A percentile compares a stretch with the other conserved stretches of the same genome.
Conservation (phyloP, 768 basidiomycete genomes). For the Panaeolus cyanescens region DNA sequence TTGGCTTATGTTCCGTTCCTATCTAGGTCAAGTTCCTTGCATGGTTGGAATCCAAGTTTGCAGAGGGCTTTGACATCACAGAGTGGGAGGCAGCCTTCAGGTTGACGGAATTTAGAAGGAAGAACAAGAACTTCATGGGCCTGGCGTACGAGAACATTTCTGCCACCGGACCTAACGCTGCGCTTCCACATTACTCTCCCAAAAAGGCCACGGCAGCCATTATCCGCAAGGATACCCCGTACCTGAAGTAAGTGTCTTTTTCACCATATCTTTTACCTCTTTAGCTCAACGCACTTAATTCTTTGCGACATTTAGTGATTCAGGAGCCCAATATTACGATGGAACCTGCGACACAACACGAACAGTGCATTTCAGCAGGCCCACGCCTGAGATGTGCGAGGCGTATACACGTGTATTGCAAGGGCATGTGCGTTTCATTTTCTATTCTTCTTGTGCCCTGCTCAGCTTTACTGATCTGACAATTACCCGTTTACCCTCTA, state of each 20-base stretch:
- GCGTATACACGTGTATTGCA: conserved; percentile 95
- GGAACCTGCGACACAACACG: conserved; percentile 88
- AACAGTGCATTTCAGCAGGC: conserved; percentile 86
- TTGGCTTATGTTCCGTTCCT: conserved; percentile 4
- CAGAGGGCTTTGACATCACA: conserved; percentile 77
- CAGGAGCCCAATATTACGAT: conserved; percentile 87
- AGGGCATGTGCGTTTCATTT: conserved; percentile 75
- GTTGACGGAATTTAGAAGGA: conserved; percentile 73
- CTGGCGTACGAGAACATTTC: conserved; percentile 90
- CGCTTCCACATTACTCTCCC: conserved; percentile 91
- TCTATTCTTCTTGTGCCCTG: conserved; percentile 14
- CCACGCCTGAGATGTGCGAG: conserved; percentile 81
- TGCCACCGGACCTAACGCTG: conserved; percentile 89
- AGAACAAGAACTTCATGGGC: conserved; percentile 76
- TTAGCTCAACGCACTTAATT: not conserved
- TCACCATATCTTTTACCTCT: conserved; percentile 12
- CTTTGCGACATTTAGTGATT: conserved; percentile 59
- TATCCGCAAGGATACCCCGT: conserved; percentile 80
- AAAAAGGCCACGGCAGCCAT: conserved; percentile 64
- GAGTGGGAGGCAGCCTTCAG: conserved; percentile 93
- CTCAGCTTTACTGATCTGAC: conserved; percentile 2
- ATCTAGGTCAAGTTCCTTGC: conserved; percentile 77
- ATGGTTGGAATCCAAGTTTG: conserved; percentile 84
- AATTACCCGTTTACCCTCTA: not conserved
- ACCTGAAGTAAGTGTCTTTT: conserved; percentile 72